Base-by-base conservation (phyloP, 306 rosid species). In the Castanea crenata region DNA sequence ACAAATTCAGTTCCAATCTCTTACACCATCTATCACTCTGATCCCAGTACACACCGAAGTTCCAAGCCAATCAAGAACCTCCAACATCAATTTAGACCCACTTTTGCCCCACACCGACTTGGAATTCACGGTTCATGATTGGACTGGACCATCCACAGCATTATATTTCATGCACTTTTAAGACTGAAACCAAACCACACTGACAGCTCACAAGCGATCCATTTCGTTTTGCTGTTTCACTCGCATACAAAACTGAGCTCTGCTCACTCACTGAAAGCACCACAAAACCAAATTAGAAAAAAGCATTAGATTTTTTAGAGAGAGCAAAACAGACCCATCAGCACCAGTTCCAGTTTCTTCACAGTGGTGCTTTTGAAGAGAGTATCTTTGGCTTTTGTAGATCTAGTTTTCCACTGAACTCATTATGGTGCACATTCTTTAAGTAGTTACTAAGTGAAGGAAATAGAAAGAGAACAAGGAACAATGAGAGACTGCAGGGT, bases 151-250 rank as follows among this genome's bases (percentile, higher is more conserved):
- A 12, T 38, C 21, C 59, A 63, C 69, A 13, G 56, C 34, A 64
- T 68, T 81, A 15, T 55, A 55, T 46, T 38, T 38, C 44, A 29
- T 51, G 32, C 73, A 35, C 20, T 41, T 34, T 73, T 54, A 62
- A 16, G 5, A 67, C 73, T 14, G 38, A 55, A 31, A 7, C 5
- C 16, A 49, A 49, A 49, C 54, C 62, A 64, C 69, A 64, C 54
- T 64, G 83, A 81, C 88, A 85, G 83, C 85, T 85, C 85, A 85
- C 81, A 38, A 61, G 80, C 81, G 29, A 61, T 75, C 74, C 85
- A 78, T 71, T 64, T 61, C 34, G 54, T 51, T 69, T 59, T 81
- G 80, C 55, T 70, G 59, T 54, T 71, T 80, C 6, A 13, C 76
- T 57, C 11, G 58, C 31, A 8, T 59, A 69, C 77, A 77, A 69